Evolutionary conservation across 495 filamentous ascomycete species (phyloP), one percentile per base, ranked within the genome.

Genomic region (Aspergillus haitiensis): DNA sequence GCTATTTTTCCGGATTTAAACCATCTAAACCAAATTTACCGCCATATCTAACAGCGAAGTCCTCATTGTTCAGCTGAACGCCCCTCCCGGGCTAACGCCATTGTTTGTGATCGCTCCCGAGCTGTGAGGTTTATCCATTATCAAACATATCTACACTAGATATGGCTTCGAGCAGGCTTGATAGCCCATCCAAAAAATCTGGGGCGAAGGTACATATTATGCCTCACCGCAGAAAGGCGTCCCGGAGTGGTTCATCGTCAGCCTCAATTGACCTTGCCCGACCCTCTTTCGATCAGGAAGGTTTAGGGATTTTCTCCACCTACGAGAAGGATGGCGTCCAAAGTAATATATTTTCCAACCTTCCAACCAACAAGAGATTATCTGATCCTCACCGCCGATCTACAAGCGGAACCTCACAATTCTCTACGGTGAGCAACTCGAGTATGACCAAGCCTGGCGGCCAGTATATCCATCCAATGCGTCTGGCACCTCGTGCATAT

Each of bases 381-480:
- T 56, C 68, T 55, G 72, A 75, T 33, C 64, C 71, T 54, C 84
- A 86, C 58, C 65, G 75, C 59, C 80, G 85, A 37, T 84, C 82
- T 15, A 80, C 76, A 4, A 86, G 83, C 61, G 81, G 78, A 52
- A 76, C 77, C 5, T 85, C 84, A 5, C 81, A 86, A 62, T 72
- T 80, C 37, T 86, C 82, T 18, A 67, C 63, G 4, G 78, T 75
- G 2, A 72, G 72, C 4, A 74, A 75, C 39, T 73, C 73, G n/a
- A 84, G 80, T 63, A 75, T 73, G 52, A 77, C 74, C 32, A 75
- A 79, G 48, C 77, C 80, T 10, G 75, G 74, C 33, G 74, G 76
- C 35, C 78, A 82, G 39, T 86, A 84, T 64, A 73, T 84, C 16
- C 81, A 86, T 65, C 81, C 84, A 3, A 80, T 86, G 81, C 81